These are phyloP conservation scores for Yamadazyma sp. DNA, from an alignment of 1,139 yeast species.

Conservation along the genomic window DNA sequence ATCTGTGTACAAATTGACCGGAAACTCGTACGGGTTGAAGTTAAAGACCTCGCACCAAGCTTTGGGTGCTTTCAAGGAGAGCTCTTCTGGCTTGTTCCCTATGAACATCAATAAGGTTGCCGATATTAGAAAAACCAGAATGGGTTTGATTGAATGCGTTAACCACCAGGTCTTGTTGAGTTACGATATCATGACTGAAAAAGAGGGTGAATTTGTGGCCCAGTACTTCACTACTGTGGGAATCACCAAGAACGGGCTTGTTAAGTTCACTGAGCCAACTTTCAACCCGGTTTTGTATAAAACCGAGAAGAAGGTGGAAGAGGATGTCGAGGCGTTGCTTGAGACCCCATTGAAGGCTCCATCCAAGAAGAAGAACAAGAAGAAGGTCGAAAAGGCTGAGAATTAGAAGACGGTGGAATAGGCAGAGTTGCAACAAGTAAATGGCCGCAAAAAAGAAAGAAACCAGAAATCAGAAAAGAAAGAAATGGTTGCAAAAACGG, in stretches of 20 bases:
- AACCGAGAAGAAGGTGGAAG: slow-evolving; percentile 60
- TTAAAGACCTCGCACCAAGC: slow-evolving; percentile 71
- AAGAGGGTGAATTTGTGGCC: slow-evolving; percentile 67
- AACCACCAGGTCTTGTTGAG: slow-evolving; percentile 69
- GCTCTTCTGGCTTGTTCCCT: slow-evolving; percentile 68
- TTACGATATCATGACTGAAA: slow-evolving; percentile 69
- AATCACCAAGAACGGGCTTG: slow-evolving; percentile 70
- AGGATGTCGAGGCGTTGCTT: slow-evolving; percentile 49
- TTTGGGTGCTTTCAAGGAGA: slow-evolving; percentile 62
- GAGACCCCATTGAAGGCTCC: slow-evolving; percentile 55
- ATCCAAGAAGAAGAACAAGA: slow-evolving; percentile 50
- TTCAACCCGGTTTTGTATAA: slow-evolving; percentile 50
- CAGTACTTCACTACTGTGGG: slow-evolving; percentile 80
- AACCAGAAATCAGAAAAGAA: no score
- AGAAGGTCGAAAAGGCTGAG: slow-evolving; percentile 18
- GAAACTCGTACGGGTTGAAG: slow-evolving; percentile 66
- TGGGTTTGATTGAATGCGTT: slow-evolving; percentile 74
- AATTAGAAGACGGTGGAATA: no score
- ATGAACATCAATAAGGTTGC: slow-evolving; percentile 65
- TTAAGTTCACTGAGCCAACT: slow-evolving; percentile 63
- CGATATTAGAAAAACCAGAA: slow-evolving; percentile 71
- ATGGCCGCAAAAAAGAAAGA: no score
- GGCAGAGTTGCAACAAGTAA: no score
- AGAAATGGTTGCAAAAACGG: no score
- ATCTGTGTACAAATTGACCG: slow-evolving; percentile 72